phyloP scores from a whole-genome alignment of 2,329 filamentous ascomycete genomes.

The Aspergillus terreus region DNA sequence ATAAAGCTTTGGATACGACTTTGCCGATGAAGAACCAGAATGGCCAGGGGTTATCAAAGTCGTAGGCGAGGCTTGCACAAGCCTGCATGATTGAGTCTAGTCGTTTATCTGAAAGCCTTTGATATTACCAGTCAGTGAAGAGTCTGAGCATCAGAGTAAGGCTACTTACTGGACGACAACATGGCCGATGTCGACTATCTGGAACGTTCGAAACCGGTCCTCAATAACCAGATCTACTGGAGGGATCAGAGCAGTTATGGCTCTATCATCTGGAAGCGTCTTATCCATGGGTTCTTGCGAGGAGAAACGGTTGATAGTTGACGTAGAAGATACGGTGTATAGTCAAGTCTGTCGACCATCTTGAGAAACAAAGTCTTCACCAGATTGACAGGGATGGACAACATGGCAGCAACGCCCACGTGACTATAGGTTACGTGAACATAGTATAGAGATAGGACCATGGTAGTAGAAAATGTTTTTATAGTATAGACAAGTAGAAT shows the following conservation, averaged over 20 bases:
- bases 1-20: slow-evolving; percentile 8
- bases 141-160: background rate
- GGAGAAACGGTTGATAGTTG: background rate
- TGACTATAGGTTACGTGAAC: too few relatives aligned
- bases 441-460: too few relatives aligned
- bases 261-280: slow-evolving; percentile 4
- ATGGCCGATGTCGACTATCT: background rate
- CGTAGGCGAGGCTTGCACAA: slow-evolving; percentile 3
- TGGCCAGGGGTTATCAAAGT: slow-evolving; percentile 10
- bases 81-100: slow-evolving; percentile 10
- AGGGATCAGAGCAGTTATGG: slow-evolving; percentile 2
- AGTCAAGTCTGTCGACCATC: background rate
- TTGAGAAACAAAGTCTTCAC: too few relatives aligned
- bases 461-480: too few relatives aligned
- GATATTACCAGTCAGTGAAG: background rate
- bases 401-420: too few relatives aligned
- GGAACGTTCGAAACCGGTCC: background rate
- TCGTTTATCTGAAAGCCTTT: slow-evolving; percentile 7
- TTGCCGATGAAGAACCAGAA: slow-evolving; percentile 12
- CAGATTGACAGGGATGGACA: too few relatives aligned
- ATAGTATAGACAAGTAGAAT: too few relatives aligned
- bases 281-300: background rate
- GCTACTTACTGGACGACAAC: slow-evolving; percentile 7
- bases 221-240: background rate
- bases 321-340: background rate